These are phyloP conservation scores for Usnea hakonensis DNA, from an alignment of 495 filamentous ascomycete genomes.

Conservation along the genomic window DNA sequence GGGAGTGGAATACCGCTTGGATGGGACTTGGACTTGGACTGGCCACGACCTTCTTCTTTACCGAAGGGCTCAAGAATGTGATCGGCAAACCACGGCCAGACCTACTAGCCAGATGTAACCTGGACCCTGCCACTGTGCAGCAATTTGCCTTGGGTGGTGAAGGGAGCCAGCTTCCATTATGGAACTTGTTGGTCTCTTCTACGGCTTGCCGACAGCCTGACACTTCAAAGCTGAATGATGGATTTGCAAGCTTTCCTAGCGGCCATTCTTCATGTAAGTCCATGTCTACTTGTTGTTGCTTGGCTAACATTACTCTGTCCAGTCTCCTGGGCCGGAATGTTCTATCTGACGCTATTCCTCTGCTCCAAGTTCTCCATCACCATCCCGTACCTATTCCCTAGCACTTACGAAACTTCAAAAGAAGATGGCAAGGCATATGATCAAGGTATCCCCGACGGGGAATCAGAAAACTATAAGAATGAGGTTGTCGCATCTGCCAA, in stretches of 20 bases:
- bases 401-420: conserved; percentile 1
- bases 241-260: conserved; percentile 60
- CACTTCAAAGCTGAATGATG: conserved; percentile 41
- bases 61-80: conserved; percentile 55
- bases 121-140: conserved; percentile 40
- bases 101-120: conserved; percentile 53
- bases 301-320: neutral
- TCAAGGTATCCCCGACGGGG: neutral
- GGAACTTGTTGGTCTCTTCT: conserved; percentile 43
- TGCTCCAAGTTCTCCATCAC: conserved; percentile 55
- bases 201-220: conserved; percentile 46
- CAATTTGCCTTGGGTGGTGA: conserved; percentile 42
- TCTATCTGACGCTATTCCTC: conserved; percentile 57
- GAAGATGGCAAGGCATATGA: neutral
- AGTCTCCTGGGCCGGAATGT: conserved; percentile 57
- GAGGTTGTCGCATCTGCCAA: conserved; percentile 8
- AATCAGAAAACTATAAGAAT: conserved; percentile 27
- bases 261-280: conserved; percentile 60
- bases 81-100: conserved; percentile 60
- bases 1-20: conserved; percentile 60
- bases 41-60: conserved; percentile 50
- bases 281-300: neutral
- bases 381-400: conserved; percentile 52
- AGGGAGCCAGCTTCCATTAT: conserved; percentile 36
- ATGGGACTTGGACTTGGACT: conserved; percentile 52